Conservation (phyloP, 352 stramenopile species). For the Phytophthora ramorum region DNA sequence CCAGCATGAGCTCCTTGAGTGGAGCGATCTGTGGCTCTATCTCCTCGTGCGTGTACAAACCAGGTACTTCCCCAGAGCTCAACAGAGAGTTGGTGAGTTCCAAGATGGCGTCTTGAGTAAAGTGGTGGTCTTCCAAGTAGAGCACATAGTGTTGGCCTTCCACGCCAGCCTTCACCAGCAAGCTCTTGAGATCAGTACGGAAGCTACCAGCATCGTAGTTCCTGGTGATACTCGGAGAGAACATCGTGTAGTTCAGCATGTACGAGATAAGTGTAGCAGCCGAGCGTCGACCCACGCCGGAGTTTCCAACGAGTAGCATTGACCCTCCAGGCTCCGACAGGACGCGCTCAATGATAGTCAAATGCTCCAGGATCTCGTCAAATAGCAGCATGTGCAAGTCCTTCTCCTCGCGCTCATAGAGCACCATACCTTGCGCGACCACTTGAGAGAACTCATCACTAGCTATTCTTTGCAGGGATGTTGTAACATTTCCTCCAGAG, state of each 20-base stretch:
- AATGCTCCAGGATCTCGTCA: slow-evolving; percentile 92
- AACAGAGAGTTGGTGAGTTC: slow-evolving; percentile 94
- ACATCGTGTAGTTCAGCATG: slow-evolving; percentile 91
- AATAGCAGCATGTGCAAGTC: slow-evolving; percentile 95
- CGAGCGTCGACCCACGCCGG: slow-evolving; percentile 89
- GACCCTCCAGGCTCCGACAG: slow-evolving; percentile 88
- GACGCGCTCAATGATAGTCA: slow-evolving; percentile 91
- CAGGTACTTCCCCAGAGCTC: slow-evolving; percentile 92
- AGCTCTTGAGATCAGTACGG: slow-evolving; percentile 88
- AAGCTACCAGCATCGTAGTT: slow-evolving; percentile 83
- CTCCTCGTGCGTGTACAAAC: slow-evolving; percentile 94
- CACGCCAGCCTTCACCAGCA: slow-evolving; percentile 86
- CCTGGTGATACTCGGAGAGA: slow-evolving; percentile 81
- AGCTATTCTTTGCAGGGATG: slow-evolving; percentile 62
- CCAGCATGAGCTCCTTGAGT: slow-evolving; percentile 92
- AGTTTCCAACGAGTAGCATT: slow-evolving; percentile 90
- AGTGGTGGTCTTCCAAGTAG: slow-evolving; percentile 95
- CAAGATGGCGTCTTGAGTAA: slow-evolving; percentile 89
- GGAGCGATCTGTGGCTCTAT: slow-evolving; percentile 91
- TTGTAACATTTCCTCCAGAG: slow-evolving; percentile 8
- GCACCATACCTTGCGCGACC: slow-evolving; percentile 88
- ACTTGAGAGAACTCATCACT: slow-evolving; percentile 88
- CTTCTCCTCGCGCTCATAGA: slow-evolving; percentile 96
- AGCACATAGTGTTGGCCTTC: slow-evolving; percentile 89
- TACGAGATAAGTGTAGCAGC: slow-evolving; percentile 87